Conservation (phyloP, 2,329 filamentous ascomycete genomes). For the Fusarium virguliforme region DNA sequence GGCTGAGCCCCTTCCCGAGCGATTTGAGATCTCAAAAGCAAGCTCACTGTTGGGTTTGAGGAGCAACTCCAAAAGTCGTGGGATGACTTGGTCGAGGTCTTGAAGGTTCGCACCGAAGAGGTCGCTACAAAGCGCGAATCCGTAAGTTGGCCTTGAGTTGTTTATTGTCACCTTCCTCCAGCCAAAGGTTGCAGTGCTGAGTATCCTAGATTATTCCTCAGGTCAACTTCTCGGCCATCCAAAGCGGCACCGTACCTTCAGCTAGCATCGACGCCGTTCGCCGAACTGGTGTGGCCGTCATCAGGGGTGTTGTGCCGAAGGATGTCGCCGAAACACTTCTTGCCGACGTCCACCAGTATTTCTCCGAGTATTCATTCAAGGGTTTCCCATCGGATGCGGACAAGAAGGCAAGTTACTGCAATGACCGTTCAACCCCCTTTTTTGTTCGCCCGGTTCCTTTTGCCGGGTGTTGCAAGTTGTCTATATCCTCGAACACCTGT, state of each 20-base stretch:
- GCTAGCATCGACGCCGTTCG: background rate
- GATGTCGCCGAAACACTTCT: background rate
- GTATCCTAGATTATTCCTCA: background rate
- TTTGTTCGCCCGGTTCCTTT: too few species aligned
- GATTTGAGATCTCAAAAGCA: background rate
- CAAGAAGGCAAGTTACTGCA: background rate
- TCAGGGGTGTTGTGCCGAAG: background rate
- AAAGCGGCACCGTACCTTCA: background rate
- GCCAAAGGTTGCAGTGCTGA: background rate
- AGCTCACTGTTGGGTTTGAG: background rate
- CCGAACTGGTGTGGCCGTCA: background rate
- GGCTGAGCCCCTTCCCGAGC: background rate
- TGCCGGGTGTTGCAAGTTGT: too few species aligned
- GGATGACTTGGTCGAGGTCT: background rate
- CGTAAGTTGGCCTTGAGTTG: too few species aligned
- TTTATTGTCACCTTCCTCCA: too few species aligned
- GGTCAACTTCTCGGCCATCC: background rate
- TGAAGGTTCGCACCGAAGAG: background rate
- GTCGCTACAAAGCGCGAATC: constrained; percentile 1
- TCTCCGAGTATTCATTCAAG: background rate
- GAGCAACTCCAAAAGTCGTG: background rate
- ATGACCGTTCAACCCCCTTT: too few species aligned
- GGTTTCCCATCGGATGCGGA: background rate
- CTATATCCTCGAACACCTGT: too few species aligned
- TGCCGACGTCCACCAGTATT: background rate